Conservation (phyloP, 768 basidiomycete species). For the Pleurotus salmoneostramineus region DNA sequence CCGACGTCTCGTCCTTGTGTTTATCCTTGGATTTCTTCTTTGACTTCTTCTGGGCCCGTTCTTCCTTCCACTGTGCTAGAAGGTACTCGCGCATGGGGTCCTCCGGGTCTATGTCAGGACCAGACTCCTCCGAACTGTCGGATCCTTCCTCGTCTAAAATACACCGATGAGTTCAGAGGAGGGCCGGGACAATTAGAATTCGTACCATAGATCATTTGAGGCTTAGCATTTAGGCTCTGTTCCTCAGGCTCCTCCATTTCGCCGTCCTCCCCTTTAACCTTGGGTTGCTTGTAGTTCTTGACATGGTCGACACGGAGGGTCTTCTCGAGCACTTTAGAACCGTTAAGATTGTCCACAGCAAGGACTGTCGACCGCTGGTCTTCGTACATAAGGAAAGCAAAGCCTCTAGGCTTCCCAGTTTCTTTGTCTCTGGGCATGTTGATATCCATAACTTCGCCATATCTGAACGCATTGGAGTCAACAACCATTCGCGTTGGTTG, state of each 20-base stretch:
- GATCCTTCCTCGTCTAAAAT: constrained; percentile 40
- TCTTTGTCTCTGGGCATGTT: constrained; percentile 93
- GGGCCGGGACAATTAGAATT: no score
- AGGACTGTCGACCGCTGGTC: constrained; percentile 95
- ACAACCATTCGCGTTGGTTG: constrained; percentile 1
- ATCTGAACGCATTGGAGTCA: constrained; percentile 43
- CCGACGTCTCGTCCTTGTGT: constrained; percentile 73
- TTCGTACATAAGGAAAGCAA: constrained; percentile 98
- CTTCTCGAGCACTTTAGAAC: constrained; percentile 81
- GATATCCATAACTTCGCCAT: constrained; percentile 94
- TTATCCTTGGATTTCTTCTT: constrained; percentile 63
- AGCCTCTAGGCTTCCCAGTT: constrained; percentile 87
- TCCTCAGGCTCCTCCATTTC: constrained; percentile 84
- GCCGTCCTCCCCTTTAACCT: constrained; percentile 71
- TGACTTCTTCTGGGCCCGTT: constrained; percentile 61
- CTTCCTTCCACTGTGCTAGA: constrained; percentile 67
- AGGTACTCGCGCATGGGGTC: constrained; percentile 98
- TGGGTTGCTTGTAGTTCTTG: constrained; percentile 88
- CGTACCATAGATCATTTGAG: constrained; percentile 62
- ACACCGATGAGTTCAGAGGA: constrained; percentile 25
- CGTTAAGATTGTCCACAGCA: constrained; percentile 98
- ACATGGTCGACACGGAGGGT: constrained; percentile 92
- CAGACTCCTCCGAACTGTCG: constrained; percentile 63
- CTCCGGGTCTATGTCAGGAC: constrained; percentile 82
- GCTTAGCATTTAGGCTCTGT: constrained; percentile 85